Percentiles rank a stretch among this genome's conserved stretches.
These are phyloP conservation scores for Calonectria hawksworthii DNA, from an alignment of 2,329 filamentous ascomycete genomes.

Conservation along the genomic window DNA sequence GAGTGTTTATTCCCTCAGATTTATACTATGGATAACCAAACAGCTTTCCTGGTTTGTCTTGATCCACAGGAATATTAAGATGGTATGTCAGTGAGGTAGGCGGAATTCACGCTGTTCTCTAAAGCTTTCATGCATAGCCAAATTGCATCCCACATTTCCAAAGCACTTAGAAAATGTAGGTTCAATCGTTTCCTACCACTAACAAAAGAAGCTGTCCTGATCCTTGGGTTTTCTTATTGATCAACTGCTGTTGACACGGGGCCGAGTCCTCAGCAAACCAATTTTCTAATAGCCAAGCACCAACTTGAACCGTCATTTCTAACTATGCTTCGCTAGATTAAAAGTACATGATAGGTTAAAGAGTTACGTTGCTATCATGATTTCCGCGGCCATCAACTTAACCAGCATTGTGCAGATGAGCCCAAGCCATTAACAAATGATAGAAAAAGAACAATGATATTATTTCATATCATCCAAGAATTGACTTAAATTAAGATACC, in stretches of 20 bases:
- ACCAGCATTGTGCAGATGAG: not conserved
- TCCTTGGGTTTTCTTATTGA: not conserved
- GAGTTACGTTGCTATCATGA: not conserved
- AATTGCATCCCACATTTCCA: not conserved
- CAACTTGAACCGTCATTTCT: not conserved
- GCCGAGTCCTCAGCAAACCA: not conserved
- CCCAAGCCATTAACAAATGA: not conserved
- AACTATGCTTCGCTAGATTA: not conserved
- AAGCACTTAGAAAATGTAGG: not conserved
- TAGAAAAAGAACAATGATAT: not conserved
- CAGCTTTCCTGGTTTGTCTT: not conserved
- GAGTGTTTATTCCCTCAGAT: not conserved
- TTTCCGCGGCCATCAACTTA: not conserved
- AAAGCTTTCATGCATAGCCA: not conserved
- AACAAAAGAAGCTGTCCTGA: not conserved
- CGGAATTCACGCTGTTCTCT: not conserved
- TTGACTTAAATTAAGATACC: not conserved
- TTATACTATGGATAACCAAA: not conserved
- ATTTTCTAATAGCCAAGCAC: not conserved
- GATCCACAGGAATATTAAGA: not conserved
- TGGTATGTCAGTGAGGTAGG: not conserved
- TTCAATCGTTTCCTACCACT: not conserved
- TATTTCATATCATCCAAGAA: not conserved
- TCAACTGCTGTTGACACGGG: not conserved
- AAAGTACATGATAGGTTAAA: not conserved